These are phyloP conservation scores for Leccinum incarnatum DNA, from an alignment of 768 basidiomycete species.

Conservation along the genomic window DNA sequence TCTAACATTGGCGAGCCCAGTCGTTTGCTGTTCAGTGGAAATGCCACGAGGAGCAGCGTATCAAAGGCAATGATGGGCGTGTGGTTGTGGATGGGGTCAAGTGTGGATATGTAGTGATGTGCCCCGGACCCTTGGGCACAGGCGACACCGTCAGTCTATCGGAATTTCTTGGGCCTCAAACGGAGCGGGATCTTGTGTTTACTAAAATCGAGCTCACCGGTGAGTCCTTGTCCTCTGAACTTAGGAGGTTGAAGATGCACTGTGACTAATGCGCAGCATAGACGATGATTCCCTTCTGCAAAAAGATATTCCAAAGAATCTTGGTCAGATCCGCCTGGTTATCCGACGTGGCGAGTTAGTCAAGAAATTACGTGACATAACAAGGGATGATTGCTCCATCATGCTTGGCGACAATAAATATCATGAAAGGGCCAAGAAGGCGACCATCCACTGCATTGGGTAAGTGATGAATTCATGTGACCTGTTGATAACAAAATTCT, in stretches of 20 bases:
- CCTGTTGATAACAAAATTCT: not conserved
- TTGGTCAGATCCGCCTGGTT: slow-evolving; percentile 15
- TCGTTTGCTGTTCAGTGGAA: not conserved
- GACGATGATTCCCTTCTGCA: slow-evolving; percentile 22
- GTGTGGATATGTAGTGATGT: not conserved
- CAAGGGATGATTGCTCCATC: not conserved
- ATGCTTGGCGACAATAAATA: not conserved
- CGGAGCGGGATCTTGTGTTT: not conserved
- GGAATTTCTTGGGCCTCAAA: not conserved
- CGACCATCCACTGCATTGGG: not conserved
- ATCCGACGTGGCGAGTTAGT: not conserved
- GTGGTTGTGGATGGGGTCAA: not conserved
- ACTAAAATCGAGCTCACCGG: not conserved
- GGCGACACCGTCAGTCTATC: not conserved
- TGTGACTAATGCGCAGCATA: not conserved
- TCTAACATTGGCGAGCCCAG: not conserved
- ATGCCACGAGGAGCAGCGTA: not conserved
- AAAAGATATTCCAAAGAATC: slow-evolving; percentile 3
- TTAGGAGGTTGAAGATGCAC: not conserved
- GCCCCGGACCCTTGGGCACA: not conserved
- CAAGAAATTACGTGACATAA: not conserved
- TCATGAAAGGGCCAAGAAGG: not conserved
- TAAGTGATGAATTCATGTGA: not conserved
- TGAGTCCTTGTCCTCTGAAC: not conserved
- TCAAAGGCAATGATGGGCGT: not conserved